These are phyloP conservation scores for Chrysoporthe austroafricana DNA, from an alignment of 2,329 filamentous ascomycete genomes.

Conservation along the genomic window DNA sequence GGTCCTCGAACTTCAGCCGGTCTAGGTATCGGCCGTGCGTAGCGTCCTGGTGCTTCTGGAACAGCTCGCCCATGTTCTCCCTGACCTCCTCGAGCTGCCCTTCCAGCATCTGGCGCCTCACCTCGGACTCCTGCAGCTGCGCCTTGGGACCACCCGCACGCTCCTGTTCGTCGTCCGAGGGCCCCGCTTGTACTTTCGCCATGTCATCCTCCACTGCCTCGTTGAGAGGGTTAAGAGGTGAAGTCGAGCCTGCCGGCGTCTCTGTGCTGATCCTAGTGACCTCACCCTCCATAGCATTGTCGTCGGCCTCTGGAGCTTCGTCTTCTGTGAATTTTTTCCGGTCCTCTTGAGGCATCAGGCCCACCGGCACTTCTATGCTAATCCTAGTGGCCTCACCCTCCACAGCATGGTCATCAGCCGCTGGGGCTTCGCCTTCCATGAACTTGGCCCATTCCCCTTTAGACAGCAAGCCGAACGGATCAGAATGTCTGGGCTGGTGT, in stretches of 20 bases:
- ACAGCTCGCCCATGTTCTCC: not conserved
- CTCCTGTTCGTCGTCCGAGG: not conserved
- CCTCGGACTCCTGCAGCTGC: constrained; percentile 1
- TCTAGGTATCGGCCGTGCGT: not conserved
- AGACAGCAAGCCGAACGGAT: no score
- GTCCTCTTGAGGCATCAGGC: not conserved
- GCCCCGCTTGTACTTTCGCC: not conserved
- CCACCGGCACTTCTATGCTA: no score
- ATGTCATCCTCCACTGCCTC: not conserved
- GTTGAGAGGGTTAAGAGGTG: not conserved
- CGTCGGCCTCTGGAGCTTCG: not conserved
- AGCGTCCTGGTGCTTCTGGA: not conserved
- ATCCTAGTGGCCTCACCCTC: no score
- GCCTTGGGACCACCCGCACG: not conserved
- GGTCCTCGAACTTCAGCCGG: constrained; percentile 1
- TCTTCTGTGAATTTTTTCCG: not conserved
- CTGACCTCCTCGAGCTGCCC: not conserved
- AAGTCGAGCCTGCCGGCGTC: not conserved
- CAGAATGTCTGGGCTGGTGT: not conserved
- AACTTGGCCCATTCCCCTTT: no score
- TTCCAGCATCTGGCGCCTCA: not conserved
- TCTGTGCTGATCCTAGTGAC: not conserved
- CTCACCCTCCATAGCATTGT: not conserved
- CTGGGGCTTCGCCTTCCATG: no score
- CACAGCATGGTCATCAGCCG: no score